Evolutionary conservation across 371 early-diverging fungal genomes (phyloP).

Genomic region (Rhizopus arrhizus): DNA sequence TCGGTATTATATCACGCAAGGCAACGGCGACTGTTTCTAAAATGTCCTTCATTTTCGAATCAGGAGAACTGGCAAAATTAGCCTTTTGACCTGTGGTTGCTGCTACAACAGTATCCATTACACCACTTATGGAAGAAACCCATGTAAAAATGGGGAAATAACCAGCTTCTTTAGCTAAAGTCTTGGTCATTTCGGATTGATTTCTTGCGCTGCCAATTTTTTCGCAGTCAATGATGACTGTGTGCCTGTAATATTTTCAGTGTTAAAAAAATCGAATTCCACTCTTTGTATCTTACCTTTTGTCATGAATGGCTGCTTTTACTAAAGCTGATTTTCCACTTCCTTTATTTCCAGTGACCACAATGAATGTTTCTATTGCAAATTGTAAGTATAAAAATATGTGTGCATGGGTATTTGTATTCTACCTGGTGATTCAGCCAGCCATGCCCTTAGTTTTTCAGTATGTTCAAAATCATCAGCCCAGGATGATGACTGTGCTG

Average conservation of each 20-base stretch:
- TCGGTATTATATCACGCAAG: slow-evolving; percentile 35
- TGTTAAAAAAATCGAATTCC: neutral
- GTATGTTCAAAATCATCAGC: slow-evolving; percentile 66
- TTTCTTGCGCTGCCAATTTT: slow-evolving; percentile 73
- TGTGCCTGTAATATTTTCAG: neutral
- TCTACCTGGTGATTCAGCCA: slow-evolving; percentile 72
- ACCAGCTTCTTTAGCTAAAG: slow-evolving; percentile 74
- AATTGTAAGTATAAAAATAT: neutral
- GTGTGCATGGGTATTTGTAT: neutral
- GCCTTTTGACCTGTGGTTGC: slow-evolving; percentile 89
- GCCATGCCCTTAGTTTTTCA: slow-evolving; percentile 58
- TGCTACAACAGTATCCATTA: slow-evolving; percentile 78
- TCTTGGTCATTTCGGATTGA: slow-evolving; percentile 67
- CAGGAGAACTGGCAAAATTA: slow-evolving; percentile 62
- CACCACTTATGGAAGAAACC: slow-evolving; percentile 65
- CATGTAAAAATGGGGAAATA: slow-evolving; percentile 85
- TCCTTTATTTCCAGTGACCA: slow-evolving; percentile 64
- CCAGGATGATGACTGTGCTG: slow-evolving; percentile 43
- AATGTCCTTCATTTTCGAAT: slow-evolving; percentile 63
- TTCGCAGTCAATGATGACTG: slow-evolving; percentile 31
- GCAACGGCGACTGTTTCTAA: slow-evolving; percentile 62
- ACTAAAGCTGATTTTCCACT: slow-evolving; percentile 64
- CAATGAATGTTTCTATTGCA: slow-evolving; percentile 58
- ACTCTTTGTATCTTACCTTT: slow-evolving; percentile 37
- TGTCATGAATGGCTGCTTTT: slow-evolving; percentile 52